Conservation (phyloP, 176 grass and related monocot species). For the Aegilops longissima region DNA sequence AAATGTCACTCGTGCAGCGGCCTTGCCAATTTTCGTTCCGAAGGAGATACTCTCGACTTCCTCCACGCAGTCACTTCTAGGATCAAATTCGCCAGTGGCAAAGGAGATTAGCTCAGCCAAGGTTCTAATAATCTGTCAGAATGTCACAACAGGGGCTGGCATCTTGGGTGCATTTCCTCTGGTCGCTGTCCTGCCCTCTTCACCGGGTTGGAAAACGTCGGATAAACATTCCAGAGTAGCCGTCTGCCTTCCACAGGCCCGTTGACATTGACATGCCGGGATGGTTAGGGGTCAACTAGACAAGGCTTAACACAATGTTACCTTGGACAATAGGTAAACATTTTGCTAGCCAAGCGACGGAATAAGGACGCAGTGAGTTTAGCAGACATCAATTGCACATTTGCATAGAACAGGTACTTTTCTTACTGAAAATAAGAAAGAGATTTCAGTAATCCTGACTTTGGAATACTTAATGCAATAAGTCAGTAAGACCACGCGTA, state of each 20-base stretch:
- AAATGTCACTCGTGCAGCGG: not conserved
- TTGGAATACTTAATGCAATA: not conserved
- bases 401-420: not conserved
- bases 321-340: slow-evolving; percentile 35
- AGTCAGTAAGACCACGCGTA: not conserved
- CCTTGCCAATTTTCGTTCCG: not conserved
- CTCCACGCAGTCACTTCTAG: not conserved
- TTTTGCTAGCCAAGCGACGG: not conserved
- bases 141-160: not conserved
- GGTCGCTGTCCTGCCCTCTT: not conserved
- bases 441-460: not conserved
- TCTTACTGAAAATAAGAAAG: not conserved
- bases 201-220: not conserved
- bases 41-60: slow-evolving; percentile 14
- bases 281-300: not conserved
- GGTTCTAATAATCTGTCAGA: not conserved
- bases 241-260: not conserved
- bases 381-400: not conserved
- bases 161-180: not conserved
- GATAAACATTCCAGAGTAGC: not conserved
- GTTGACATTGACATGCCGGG: not conserved
- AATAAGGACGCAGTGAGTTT: not conserved
- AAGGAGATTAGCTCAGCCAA: not conserved
- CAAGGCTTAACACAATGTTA: slow-evolving; percentile 35
- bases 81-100: not conserved